Percentiles rank a stretch among this genome's conserved stretches.
phyloP scores from a whole-genome alignment of 441 rosid genomes.

The Gossypium laxum region DNA sequence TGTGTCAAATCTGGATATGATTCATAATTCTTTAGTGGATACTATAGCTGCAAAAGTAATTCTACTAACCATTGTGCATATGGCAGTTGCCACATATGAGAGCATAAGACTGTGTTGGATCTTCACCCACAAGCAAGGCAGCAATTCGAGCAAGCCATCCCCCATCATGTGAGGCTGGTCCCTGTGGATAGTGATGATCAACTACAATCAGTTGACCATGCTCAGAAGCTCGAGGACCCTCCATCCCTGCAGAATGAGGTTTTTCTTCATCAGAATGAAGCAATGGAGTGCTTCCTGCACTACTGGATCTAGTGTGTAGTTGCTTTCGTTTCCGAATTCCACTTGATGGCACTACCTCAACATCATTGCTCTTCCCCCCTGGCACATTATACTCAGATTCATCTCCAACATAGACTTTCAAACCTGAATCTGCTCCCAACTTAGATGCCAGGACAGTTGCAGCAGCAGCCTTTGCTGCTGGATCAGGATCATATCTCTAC shows the following conservation, averaged over 20 bases:
- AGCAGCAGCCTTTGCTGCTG: slow-evolving; percentile 93
- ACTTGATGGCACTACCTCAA: slow-evolving; percentile 44
- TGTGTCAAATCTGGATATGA: neutral
- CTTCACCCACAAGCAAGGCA: slow-evolving; percentile 83
- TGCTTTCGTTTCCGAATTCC: slow-evolving; percentile 71
- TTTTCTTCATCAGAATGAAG: slow-evolving; percentile 36
- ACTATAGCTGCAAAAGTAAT: neutral
- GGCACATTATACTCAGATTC: slow-evolving; percentile 38
- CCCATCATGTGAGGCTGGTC: slow-evolving; percentile 41
- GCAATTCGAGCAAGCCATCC: slow-evolving; percentile 88
- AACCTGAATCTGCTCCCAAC: slow-evolving; percentile 81
- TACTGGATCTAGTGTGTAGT: slow-evolving; percentile 33
- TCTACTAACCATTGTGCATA: slow-evolving; percentile 72
- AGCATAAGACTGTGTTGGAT: slow-evolving; percentile 77
- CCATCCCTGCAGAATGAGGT: slow-evolving; percentile 26
- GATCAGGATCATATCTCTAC: slow-evolving; percentile 91
- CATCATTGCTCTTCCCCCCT: slow-evolving; percentile 51
- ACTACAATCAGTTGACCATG: slow-evolving; percentile 36
- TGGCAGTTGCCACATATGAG: slow-evolving; percentile 84
- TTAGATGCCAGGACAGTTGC: slow-evolving; percentile 88
- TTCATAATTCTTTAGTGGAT: neutral
- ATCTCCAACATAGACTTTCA: slow-evolving; percentile 61
- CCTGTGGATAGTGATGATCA: slow-evolving; percentile 50
- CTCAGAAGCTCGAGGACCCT: slow-evolving; percentile 32
- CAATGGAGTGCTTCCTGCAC: slow-evolving; percentile 35